Evolutionary conservation across 108 stramenopile genomes (phyloP).

Genomic region (Fragilaria radians): DNA sequence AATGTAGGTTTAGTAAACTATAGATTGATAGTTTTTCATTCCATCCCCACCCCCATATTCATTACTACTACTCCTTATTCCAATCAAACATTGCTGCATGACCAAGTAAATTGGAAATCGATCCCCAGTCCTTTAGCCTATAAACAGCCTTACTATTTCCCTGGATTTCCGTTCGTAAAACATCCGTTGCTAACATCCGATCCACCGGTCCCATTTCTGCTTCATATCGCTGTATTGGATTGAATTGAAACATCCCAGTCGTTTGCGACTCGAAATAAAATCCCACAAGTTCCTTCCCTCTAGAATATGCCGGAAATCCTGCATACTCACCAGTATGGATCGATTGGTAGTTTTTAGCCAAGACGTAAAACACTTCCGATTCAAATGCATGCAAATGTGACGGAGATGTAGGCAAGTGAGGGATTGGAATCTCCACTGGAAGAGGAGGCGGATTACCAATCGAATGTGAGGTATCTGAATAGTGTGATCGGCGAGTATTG

Average conservation of each 20-base stretch:
- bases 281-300: constrained; percentile 44
- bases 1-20: not conserved
- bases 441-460: not conserved
- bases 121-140: constrained; percentile 35
- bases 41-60: not conserved
- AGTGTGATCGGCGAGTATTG: too few relatives aligned
- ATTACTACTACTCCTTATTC: constrained; percentile 31
- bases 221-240: constrained; percentile 24
- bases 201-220: constrained; percentile 43
- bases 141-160: constrained; percentile 41
- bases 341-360: constrained; percentile 56
- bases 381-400: not conserved
- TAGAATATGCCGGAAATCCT: constrained; percentile 54
- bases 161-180: constrained; percentile 38
- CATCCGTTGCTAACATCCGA: constrained; percentile 33
- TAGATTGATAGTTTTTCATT: not conserved
- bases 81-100: constrained; percentile 42
- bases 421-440: not conserved
- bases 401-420: not conserved
- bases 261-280: constrained; percentile 32
- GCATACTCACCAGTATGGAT: constrained; percentile 35
- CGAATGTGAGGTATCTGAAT: not conserved
- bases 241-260: constrained; percentile 29
- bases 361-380: constrained; percentile 39
- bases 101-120: constrained; percentile 35